Evolutionary conservation across 2,329 filamentous ascomycete genomes (phyloP), one percentile per base, ranked within the genome.

Genomic region (Cladophialophora bantiana): DNA sequence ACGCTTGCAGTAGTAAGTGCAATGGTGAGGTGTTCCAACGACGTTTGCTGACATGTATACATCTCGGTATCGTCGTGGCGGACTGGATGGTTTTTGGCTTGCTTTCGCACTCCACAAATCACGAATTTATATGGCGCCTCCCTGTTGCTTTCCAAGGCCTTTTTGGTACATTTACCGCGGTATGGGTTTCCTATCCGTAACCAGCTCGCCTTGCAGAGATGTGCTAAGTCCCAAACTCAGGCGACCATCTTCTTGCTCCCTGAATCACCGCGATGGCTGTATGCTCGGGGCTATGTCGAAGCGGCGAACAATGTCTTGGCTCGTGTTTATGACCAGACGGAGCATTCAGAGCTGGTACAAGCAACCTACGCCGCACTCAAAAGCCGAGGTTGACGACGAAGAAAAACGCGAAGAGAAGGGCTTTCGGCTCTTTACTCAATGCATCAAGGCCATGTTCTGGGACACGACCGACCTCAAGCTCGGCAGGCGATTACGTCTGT

Each of bases 261-360:
- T 0, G 83, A 85, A 64, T 83, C 80, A 0, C 82, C 83, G 6
- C 79, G 82, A 4, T 81, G 84, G 64, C 74, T 84, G 4, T 74
- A 84, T 34, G 80, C 73, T n/a, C 81, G 83, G 57, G 75, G 76
- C 3, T 79, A 78, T 48, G 48, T 70, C 7, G 80, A 82, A 7
- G 78, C 81, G 35, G 82, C 81, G 1, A 75, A 75, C 5, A 64
- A 56, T 34, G 75, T 78, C 26, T 63, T 78, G 70, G 64, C 76
- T 70, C 72, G 71, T 4, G 72, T 77, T 1, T 76, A 76, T 59
- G 64, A 69, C 5, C 64, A 65, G 1, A 71, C 74, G 7, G 57
- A 59, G n/a, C 20, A 48, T 59, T 42, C 57, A 26, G 34, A 59
- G 15, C 59, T 84, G 7, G 74, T 59, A 4, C 36, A 20, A n/a